Evolutionary conservation across 75 land plant genomes (phyloP).

Genomic region (Cryptomeria japonica): DNA sequence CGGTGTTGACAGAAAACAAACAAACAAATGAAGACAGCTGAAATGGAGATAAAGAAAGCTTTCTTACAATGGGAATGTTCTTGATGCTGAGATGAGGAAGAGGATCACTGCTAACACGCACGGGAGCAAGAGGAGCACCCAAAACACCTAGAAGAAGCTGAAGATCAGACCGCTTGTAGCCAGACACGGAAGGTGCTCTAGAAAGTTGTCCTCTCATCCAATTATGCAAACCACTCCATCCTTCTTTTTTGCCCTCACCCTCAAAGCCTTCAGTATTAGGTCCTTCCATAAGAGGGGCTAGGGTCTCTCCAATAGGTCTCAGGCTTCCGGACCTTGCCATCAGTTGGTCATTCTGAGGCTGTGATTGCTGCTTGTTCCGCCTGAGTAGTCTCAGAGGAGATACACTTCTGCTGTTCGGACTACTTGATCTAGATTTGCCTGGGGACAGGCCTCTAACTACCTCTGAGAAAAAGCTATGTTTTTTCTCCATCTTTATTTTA

Average conservation of each 20-base stretch:
- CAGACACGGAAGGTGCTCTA: slow-evolving; percentile 18
- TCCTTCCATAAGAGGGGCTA: slow-evolving; percentile 65
- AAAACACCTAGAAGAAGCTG: slow-evolving; percentile 63
- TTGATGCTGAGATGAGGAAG: slow-evolving; percentile 40
- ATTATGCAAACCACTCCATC: slow-evolving; percentile 28
- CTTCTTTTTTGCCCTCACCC: slow-evolving; percentile 24
- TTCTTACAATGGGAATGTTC: slow-evolving; percentile 31
- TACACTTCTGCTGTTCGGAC: slow-evolving; percentile 29
- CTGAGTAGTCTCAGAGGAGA: slow-evolving; percentile 33
- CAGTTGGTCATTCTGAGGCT: slow-evolving; percentile 15
- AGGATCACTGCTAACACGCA: slow-evolving; percentile 42
- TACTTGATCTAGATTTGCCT: slow-evolving; percentile 18
- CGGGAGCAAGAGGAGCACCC: slow-evolving; percentile 72
- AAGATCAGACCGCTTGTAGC: slow-evolving; percentile 47
- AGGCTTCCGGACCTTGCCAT: slow-evolving; percentile 48
- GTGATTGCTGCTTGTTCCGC: slow-evolving; percentile 16
- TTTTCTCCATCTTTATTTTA: slow-evolving; percentile 41
- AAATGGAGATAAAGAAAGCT: not conserved
- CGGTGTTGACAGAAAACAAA: not conserved
- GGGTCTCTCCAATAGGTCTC: slow-evolving; percentile 38
- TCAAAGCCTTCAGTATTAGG: slow-evolving; percentile 42
- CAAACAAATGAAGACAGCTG: not conserved
- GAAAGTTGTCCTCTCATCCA: slow-evolving; percentile 52
- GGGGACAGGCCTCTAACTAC: slow-evolving; percentile 60
- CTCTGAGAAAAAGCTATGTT: slow-evolving; percentile 60